phyloP scores from a whole-genome alignment of 441 rosid genomes.

The Jatropha multifida region DNA sequence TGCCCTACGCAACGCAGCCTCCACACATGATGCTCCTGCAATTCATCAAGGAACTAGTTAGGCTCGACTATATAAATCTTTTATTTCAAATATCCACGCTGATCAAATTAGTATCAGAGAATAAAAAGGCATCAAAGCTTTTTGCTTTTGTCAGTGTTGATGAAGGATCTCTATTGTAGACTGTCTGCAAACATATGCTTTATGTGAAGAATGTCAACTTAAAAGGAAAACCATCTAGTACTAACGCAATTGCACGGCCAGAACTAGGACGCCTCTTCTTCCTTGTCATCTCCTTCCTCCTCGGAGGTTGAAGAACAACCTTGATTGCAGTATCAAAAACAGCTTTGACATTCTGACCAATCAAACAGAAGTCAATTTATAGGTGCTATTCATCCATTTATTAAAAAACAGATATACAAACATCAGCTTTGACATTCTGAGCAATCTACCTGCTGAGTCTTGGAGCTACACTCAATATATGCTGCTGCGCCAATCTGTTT shows the following conservation, averaged over 20 bases:
- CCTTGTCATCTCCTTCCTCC: conserved; percentile 71
- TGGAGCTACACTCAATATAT: conserved; percentile 95
- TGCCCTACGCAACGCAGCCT: conserved; percentile 62
- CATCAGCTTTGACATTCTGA: neutral
- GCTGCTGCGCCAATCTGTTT: conserved; percentile 97
- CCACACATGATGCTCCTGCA: conserved; percentile 85
- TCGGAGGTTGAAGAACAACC: conserved; percentile 91
- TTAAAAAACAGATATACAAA: neutral
- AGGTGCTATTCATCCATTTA: neutral
- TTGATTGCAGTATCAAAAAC: conserved; percentile 95
- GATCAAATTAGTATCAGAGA: too few species aligned
- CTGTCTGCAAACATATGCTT: too few species aligned
- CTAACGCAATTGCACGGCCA: conserved; percentile 77
- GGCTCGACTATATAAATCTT: neutral
- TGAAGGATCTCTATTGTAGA: too few species aligned
- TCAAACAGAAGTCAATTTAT: neutral
- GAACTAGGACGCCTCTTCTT: conserved; percentile 66
- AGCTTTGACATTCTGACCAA: conserved; percentile 80
- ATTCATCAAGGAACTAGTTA: neutral
- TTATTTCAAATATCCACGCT: too few species aligned
- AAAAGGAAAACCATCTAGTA: conserved; percentile 1
- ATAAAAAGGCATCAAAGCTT: too few species aligned
- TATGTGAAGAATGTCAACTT: neutral
- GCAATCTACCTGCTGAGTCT: conserved; percentile 82
- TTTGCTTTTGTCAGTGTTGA: too few species aligned